Evolutionary conservation across 1,139 yeast genomes (phyloP).

Genomic region (Diutina rugosa): DNA sequence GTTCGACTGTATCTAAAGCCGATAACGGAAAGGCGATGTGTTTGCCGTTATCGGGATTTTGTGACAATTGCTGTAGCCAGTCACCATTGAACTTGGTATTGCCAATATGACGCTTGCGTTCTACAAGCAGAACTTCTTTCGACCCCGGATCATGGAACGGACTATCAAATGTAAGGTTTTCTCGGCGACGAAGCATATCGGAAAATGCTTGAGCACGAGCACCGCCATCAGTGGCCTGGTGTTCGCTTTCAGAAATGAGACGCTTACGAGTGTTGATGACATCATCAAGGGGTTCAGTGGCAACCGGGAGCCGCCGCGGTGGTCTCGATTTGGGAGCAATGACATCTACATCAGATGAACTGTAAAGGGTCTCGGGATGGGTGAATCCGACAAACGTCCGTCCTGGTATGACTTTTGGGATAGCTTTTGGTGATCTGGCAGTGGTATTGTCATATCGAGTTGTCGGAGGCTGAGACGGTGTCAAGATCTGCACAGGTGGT

Average conservation of each 20-base stretch:
- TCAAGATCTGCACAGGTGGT: too few relatives aligned
- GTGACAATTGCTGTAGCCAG: neutral
- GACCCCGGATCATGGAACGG: neutral
- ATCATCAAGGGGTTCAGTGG: neutral
- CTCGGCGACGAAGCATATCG: neutral
- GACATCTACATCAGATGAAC: neutral
- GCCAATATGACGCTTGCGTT: neutral
- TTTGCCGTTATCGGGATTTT: neutral
- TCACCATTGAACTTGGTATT: neutral
- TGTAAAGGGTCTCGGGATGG: neutral
- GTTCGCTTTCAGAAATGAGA: neutral
- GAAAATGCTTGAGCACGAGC: neutral
- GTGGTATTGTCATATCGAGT: too few relatives aligned
- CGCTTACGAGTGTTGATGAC: neutral
- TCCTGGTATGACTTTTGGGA: neutral
- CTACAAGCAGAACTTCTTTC: neutral
- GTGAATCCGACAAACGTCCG: neutral
- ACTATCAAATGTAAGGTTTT: neutral
- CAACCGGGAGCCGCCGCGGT: neutral
- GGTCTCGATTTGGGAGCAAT: neutral
- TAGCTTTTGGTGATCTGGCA: too few relatives aligned
- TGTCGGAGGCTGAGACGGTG: too few relatives aligned
- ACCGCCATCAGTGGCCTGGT: neutral
- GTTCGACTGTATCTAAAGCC: neutral
- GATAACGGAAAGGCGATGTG: neutral